Base-by-base conservation (phyloP, 2,329 filamentous ascomycete species). In the Paradendryphiella salina region DNA sequence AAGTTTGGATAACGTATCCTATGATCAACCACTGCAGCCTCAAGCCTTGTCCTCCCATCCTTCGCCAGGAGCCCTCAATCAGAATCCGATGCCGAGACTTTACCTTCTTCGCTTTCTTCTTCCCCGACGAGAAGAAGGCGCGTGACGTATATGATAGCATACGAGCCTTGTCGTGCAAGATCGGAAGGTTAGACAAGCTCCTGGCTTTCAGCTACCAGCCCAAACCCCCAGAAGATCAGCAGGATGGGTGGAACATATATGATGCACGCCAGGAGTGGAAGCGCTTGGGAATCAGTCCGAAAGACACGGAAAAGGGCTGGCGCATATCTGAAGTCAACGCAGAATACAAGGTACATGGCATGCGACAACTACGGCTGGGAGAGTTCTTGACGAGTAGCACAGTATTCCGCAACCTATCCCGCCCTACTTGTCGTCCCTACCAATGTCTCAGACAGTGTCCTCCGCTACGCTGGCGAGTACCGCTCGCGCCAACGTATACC, bases 1-100 rank as follows among this genome's bases (percentile, higher is more conserved):
- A 96, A 74, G 84, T 89, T 69, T 99, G 93, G 89, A 90, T 97
- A 47, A 92, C 94, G 13, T 99, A 92, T 73, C 92, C 93, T 18
- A 92, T 97, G 75, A 90, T 99, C 65, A 84, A 84, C 33, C 84
- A 86, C 66, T 96, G 92, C 75, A 84, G 82, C 18, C 85, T 93
- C 60, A 85, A 90, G 52, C 88, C 90, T 21, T 85, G 86, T 38
- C 86, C 88, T 14, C 80, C 84, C 5, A 79, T 80, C 10, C 87
- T 88, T 50, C 82, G 85, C 42, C 82, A 90, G 54, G 82, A 85
- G 26, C 90, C 92, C 5, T 89, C 89, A 3, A 90, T 99, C 67
- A 87, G 93, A 44, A 78, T 99, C 55, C 86, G 91, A 45, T 91
- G 92, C 70, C 88, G 93, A 50, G 94, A 99, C 77, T 97, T 99